phyloP scores from a whole-genome alignment of 2,329 filamentous ascomycete genomes.

The Venturia asperata region DNA sequence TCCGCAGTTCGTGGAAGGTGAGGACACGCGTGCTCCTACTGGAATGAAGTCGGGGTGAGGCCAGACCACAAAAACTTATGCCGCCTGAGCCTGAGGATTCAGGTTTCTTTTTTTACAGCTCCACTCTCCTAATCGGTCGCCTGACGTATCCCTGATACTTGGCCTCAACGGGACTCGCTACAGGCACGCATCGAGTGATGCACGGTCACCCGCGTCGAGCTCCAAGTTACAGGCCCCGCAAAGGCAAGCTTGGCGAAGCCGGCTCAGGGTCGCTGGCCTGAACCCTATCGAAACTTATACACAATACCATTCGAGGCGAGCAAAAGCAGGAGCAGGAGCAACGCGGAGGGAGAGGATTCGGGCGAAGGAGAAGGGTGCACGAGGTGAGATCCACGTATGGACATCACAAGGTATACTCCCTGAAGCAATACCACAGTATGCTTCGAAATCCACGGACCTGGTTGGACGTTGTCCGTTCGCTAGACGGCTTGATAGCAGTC shows the following conservation, averaged over 20 bases:
- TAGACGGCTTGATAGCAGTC: not conserved
- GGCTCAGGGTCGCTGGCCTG: not conserved
- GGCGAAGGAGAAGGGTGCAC: not conserved
- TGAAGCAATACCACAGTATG: not conserved
- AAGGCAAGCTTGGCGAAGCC: not conserved
- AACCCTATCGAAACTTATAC: not conserved
- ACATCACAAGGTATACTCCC: not conserved
- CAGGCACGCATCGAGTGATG: not conserved
- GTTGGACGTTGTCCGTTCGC: not conserved
- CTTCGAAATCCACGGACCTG: not conserved
- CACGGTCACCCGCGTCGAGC: not conserved
- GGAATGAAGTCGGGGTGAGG: not conserved
- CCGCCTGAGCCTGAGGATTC: not conserved
- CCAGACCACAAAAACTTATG: not conserved
- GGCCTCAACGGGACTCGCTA: conserved; percentile 1
- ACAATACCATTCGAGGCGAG: not conserved
- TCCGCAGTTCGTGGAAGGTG: not conserved
- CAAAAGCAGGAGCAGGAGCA: not conserved
- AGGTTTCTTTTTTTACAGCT: not conserved
- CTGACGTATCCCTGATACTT: not conserved
- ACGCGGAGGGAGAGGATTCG: not conserved
- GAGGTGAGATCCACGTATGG: not conserved
- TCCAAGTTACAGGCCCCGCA: not conserved
- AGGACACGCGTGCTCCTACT: not conserved
- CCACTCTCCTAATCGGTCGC: not conserved